Evolutionary conservation across 1,284 basidiomycete genomes (phyloP), one percentile per base, ranked within the genome.

Genomic region (Amylostereum areolatum): DNA sequence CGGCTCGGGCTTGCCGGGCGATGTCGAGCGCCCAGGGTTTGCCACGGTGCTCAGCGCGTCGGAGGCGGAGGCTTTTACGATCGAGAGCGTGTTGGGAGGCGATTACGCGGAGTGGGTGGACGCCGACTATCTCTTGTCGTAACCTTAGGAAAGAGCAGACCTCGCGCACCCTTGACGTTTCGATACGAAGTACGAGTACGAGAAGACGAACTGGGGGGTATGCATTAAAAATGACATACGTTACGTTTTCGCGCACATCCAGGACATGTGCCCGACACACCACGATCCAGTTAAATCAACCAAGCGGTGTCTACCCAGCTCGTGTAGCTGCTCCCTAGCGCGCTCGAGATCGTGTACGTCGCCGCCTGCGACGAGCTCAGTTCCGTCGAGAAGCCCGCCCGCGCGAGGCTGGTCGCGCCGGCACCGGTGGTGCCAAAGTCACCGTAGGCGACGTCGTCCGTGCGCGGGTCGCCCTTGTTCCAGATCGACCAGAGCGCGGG

Each of bases 121-220:
- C 62, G 50, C 59, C 1, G 49, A 62, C 9, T 77, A 74, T 52
- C 48, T 76, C 9, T 56, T 66, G 39, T 68, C 18, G 18, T 18
- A 18, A 18, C 18, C 18, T 18, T 18, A 18, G 18, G 18, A 18
- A 18, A 24, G 24, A 5, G 28, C 67, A 18, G 77, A 66, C 60
- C 65, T 79, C 11, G 78, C 78, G 25, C 63, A 78, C 7, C 78
- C 78, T 34, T 80, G 78, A 47, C 45, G 63, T 66, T 6, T 28
- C 52, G 24, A 18, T 18, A 18, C 18, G 18, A 18, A 18, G 18
- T 18, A 18, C 18, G 18, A 18, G 18, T 18, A 18, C 18, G 18
- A 18, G 18, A 18, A 18, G 18, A 18, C 18, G 18, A 18, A 18
- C 18, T 18, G 18, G 18, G 18, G 18, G 18, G 18, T 18, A 18